Evolutionary conservation across 176 grass and related monocot genomes (phyloP).

Genomic region (Pontederia paniculata): DNA sequence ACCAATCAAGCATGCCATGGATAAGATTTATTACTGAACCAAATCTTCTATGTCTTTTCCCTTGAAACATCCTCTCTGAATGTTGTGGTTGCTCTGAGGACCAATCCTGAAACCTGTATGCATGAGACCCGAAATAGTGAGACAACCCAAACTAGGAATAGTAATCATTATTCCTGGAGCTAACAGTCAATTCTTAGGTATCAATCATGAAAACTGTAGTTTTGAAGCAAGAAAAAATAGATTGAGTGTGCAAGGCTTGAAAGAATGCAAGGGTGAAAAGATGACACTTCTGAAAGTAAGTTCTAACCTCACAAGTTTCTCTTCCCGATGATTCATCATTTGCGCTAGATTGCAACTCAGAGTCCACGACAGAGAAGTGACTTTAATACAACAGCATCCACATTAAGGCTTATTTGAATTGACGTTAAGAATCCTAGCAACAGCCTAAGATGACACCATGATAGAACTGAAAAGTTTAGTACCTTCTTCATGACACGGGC

Average conservation of each 20-base stretch:
- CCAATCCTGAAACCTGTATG: constrained; percentile 61
- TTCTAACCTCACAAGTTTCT: neutral
- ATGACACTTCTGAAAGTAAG: neutral
- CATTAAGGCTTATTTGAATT: no score
- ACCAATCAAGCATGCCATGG: constrained; percentile 10
- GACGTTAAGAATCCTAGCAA: no score
- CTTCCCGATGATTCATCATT: neutral
- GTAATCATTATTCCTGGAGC: neutral
- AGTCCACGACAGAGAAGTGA: no score
- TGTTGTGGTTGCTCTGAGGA: constrained; percentile 38
- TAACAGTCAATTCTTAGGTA: neutral
- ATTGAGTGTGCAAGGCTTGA: neutral
- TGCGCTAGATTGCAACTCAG: neutral
- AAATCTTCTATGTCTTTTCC: constrained; percentile 24
- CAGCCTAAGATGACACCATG: no score
- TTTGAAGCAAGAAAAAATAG: neutral
- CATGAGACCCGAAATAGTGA: neutral
- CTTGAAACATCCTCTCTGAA: constrained; percentile 38
- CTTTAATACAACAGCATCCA: no score
- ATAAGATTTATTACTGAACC: constrained; percentile 31
- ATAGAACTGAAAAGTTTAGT: no score
- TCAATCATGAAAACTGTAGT: no score
- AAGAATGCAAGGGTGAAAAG: no score
- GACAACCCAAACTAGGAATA: neutral
- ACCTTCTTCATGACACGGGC: no score